Evolutionary conservation across 2,329 filamentous ascomycete species (phyloP).

Genomic region (Aspergillus oerlinghausenensis): DNA sequence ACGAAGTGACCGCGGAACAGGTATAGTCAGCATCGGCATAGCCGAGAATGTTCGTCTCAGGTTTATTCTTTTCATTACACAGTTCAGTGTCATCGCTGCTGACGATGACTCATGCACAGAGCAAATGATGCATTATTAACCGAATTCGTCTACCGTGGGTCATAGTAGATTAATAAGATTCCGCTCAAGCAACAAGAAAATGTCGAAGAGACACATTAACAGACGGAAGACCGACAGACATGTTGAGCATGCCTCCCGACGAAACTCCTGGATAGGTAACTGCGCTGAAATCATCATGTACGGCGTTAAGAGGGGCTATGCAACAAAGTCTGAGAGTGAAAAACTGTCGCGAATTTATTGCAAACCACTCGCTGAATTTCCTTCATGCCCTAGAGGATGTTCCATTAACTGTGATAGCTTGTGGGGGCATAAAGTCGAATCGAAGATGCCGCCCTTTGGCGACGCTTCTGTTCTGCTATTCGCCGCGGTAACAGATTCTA

Average conservation of each 20-base stretch:
- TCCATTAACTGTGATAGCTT: slow-evolving; percentile 22
- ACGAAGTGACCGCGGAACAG: background rate
- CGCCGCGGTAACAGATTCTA: too few species aligned
- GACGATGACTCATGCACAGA: background rate
- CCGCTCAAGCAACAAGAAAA: background rate
- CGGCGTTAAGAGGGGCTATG: background rate
- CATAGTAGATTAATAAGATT: background rate
- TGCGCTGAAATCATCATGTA: background rate
- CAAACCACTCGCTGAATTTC: background rate
- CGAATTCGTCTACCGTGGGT: background rate
- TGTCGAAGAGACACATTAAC: background rate
- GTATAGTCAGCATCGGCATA: background rate
- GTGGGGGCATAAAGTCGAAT: background rate
- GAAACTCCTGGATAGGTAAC: too few species aligned
- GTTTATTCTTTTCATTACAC: background rate
- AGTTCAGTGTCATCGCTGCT: background rate
- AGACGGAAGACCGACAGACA: too few species aligned
- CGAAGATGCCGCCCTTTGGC: background rate
- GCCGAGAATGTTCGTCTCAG: background rate
- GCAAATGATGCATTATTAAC: background rate
- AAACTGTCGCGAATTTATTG: background rate
- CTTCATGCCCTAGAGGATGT: slow-evolving; percentile 1
- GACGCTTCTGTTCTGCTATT: too few species aligned
- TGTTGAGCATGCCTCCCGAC: background rate
- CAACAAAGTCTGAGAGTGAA: background rate